Base-by-base conservation (phyloP, 176 grass and related monocot species). In the Aegilops umbellulata region DNA sequence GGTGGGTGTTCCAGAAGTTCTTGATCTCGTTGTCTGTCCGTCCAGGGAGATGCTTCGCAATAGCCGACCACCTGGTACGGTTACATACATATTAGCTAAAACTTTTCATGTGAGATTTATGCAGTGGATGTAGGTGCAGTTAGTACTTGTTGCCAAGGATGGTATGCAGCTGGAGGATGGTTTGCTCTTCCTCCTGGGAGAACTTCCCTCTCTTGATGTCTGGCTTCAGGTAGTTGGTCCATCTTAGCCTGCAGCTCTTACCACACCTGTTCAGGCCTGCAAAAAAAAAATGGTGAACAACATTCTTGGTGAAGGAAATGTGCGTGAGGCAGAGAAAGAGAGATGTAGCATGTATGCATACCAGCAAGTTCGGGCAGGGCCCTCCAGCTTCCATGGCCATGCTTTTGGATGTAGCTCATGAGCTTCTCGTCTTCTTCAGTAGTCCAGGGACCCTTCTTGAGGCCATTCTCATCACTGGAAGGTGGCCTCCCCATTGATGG, bases 1-100 rank as follows among this genome's bases (percentile, higher is more conserved):
- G 92, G 76, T 92, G 90, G 25, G 94, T 92, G 89, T 97, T 97
- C 94, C 94, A 97, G 85, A 92, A 97, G 66, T 97, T 97, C 92
- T 97, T 97, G 79, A 97, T 94, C 86, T 97, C 94, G 5, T 97
- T 97, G 69, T 97, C 94, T 0, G 94, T 94, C 65, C 94, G 72
- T 17, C 94, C 94, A 1, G 87, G 90, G 17, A 97, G 87, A 53
- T 85, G 82, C n/a, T 90, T 94, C 2, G 94, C 90, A 27, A 97
- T 97, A 17, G 92, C 65, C 23, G 94, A 97, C 94, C 94, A 97
- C 87, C 94, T 94, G 65, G 58, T 90, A 61, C 47, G 22, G 26
- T 83, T 61, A 58, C 16, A 47, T 24, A 68, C 31, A 53, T 41
- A 62, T 88, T 67, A 89, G 82, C 68, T 35, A 29, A 79, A 84